Conservation (phyloP, 2,329 filamentous ascomycete species). For the Pestalotiopsis sp. region DNA sequence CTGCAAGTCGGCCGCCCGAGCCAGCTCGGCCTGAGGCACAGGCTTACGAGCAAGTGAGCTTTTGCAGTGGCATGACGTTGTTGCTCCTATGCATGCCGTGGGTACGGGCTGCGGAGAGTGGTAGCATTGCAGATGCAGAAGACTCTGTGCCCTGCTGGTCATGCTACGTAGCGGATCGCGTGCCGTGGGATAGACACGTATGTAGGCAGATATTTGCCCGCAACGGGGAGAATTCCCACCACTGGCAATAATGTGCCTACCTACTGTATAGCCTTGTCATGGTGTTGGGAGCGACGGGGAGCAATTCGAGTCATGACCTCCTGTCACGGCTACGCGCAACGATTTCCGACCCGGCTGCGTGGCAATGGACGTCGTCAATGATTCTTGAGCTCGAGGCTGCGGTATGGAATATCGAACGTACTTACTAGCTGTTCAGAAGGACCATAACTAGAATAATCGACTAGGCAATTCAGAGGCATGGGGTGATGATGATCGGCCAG, state of each 20-base stretch:
- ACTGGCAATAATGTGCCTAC: not conserved
- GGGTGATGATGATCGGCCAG: not conserved
- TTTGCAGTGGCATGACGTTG: not conserved
- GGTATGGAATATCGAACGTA: not conserved
- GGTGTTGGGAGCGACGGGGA: not conserved
- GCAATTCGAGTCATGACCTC: not conserved
- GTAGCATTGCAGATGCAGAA: conserved; percentile 6
- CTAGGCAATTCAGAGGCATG: not conserved
- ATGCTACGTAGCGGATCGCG: not conserved
- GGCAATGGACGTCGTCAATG: not conserved
- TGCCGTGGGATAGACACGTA: not conserved
- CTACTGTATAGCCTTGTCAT: not conserved
- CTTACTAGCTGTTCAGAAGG: not conserved
- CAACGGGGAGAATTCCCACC: not conserved
- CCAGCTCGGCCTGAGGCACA: not conserved
- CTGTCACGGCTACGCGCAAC: not conserved
- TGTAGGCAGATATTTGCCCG: not conserved
- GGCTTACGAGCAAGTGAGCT: not conserved
- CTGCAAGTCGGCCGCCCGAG: not conserved
- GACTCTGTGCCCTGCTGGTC: not conserved
- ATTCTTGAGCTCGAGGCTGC: not conserved
- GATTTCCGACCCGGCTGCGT: not conserved
- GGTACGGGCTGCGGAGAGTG: conserved; percentile 4
- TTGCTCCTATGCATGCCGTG: not conserved
- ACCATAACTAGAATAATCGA: not conserved